Evolutionary conservation across 805 yeast genomes (phyloP).

Genomic region (Pichia phayaonensis): DNA sequence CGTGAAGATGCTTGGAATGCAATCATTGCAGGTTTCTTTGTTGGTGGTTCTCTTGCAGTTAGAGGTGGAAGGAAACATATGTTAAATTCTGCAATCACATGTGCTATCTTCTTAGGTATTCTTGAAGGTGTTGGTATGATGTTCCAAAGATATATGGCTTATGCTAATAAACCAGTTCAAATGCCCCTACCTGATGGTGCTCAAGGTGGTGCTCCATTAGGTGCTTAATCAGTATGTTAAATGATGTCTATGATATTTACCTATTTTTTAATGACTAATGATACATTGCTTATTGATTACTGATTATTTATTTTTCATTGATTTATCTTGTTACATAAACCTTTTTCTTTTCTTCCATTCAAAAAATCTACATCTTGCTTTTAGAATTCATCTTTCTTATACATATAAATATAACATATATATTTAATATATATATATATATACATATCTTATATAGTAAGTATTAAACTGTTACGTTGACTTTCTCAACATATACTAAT

Average conservation of each 20-base stretch:
- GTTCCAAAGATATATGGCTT: constrained; percentile 84
- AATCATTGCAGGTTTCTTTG: constrained; percentile 93
- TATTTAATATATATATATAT: background rate
- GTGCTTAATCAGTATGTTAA: constrained; percentile 5
- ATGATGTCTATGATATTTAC: background rate
- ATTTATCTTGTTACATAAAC: background rate
- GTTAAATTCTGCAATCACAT: constrained; percentile 91
- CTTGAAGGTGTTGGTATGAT: constrained; percentile 98
- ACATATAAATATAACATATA: background rate
- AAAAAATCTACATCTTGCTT: background rate
- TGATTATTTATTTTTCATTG: background rate
- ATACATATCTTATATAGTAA: background rate
- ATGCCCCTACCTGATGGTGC: constrained; percentile 43
- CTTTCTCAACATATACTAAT: no score
- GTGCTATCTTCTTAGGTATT: constrained; percentile 94
- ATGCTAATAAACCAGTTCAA: constrained; percentile 67
- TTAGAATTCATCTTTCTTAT: background rate
- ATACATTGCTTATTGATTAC: background rate
- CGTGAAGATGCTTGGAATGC: constrained; percentile 99
- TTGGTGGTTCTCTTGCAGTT: constrained; percentile 95
- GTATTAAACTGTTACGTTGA: no score
- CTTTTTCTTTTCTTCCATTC: background rate
- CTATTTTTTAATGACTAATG: background rate
- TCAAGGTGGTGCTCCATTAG: constrained; percentile 8
- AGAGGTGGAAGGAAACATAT: constrained; percentile 99